phyloP scores from a whole-genome alignment of 192 early-diverging fungal genomes.

The Backusella circina region DNA sequence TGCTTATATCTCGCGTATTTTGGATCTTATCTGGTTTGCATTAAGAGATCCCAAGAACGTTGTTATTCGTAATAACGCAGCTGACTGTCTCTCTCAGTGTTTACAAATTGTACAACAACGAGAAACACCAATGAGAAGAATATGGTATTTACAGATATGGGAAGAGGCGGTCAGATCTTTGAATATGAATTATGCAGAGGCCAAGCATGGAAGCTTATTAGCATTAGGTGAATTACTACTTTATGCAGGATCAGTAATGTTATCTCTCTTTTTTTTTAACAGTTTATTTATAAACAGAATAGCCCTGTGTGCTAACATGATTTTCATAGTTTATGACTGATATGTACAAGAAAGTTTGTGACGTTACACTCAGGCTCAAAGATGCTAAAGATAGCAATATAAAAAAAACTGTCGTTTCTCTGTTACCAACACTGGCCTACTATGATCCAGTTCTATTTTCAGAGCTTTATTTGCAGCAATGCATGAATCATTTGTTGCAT shows the following conservation, averaged over 20 bases:
- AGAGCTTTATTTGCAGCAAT: constrained; percentile 62
- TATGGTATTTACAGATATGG: constrained; percentile 75
- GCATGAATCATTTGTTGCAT: constrained; percentile 68
- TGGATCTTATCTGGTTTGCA: constrained; percentile 82
- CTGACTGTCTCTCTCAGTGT: constrained; percentile 75
- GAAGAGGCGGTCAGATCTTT: constrained; percentile 79
- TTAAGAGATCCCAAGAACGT: constrained; percentile 74
- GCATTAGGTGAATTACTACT: constrained; percentile 74
- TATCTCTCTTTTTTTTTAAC: neutral
- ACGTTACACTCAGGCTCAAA: constrained; percentile 71
- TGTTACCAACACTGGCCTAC: constrained; percentile 79
- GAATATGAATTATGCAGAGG: constrained; percentile 64
- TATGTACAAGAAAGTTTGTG: constrained; percentile 68
- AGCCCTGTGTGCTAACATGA: neutral
- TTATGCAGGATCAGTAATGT: constrained; percentile 72
- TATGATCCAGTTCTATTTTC: constrained; percentile 75
- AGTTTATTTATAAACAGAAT: neutral
- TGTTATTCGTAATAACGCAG: constrained; percentile 75
- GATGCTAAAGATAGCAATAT: constrained; percentile 78
- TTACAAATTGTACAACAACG: constrained; percentile 78
- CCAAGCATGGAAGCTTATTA: constrained; percentile 81
- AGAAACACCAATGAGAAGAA: constrained; percentile 56
- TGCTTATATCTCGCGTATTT: constrained; percentile 71
- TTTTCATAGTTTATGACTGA: constrained; percentile 75
- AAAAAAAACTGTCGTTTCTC: constrained; percentile 73